Percentiles rank a stretch among this genome's conserved stretches.
Conservation (phyloP, 139 green algal genomes). For the Trebouxia sp. region DNA sequence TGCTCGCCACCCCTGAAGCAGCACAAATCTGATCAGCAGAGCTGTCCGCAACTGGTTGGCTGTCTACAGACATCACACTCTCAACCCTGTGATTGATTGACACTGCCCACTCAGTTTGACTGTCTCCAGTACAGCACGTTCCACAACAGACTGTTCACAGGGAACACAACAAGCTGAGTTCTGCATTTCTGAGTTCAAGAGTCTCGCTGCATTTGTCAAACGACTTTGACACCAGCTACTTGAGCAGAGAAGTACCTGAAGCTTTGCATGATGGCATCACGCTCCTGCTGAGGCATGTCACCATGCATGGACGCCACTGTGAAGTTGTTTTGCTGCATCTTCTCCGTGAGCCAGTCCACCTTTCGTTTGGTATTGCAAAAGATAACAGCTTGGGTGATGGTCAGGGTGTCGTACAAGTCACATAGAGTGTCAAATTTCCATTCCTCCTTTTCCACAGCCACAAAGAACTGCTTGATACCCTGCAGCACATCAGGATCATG, state of each 20-base stretch:
- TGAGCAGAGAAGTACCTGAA: too few relatives aligned
- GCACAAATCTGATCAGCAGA: background rate
- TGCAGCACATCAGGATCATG: too few relatives aligned
- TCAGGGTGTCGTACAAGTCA: slow-evolving; percentile 99
- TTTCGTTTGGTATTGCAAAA: slow-evolving; percentile 99
- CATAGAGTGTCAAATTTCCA: slow-evolving; percentile 99
- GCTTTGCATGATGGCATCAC: slow-evolving; percentile 97
- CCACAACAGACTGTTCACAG: too few relatives aligned
- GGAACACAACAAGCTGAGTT: too few relatives aligned
- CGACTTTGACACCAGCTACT: too few relatives aligned
- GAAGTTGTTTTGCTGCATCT: slow-evolving; percentile 90
- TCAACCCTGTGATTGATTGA: too few relatives aligned
- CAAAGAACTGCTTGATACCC: slow-evolving; percentile 99
- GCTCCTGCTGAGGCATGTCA: slow-evolving; percentile 99
- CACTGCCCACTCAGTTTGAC: too few relatives aligned
- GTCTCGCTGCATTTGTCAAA: too few relatives aligned
- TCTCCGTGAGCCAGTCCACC: slow-evolving; percentile 97
- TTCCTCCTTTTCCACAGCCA: slow-evolving; percentile 98
- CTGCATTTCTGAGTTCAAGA: too few relatives aligned
- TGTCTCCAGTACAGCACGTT: too few relatives aligned
- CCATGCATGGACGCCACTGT: slow-evolving; percentile 97
- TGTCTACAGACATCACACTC: too few relatives aligned
- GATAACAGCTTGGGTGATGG: slow-evolving; percentile 99
- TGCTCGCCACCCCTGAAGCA: slow-evolving; percentile 64
- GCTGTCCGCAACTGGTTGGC: background rate